Conservation (phyloP, 2,329 filamentous ascomycete genomes). For the Pezicula rhizophila region DNA sequence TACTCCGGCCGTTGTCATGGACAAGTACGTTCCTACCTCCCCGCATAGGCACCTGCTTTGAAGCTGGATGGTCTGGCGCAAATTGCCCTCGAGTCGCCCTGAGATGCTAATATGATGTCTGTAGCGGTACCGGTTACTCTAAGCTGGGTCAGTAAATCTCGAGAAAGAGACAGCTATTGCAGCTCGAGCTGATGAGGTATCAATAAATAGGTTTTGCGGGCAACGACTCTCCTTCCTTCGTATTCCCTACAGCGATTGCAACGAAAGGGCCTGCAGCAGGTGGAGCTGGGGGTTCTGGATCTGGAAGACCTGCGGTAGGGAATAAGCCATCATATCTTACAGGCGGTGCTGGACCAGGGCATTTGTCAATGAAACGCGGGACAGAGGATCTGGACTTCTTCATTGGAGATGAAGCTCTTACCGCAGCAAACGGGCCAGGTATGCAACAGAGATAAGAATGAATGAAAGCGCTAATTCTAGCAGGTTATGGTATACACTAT, state of each 20-base stretch:
- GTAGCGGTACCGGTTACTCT: slow-evolving; percentile 96
- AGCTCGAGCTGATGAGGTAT: slow-evolving; percentile 1
- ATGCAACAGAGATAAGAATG: slow-evolving; percentile 14
- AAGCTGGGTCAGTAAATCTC: slow-evolving; percentile 74
- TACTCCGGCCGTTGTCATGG: slow-evolving; percentile 99
- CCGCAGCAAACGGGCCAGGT: slow-evolving; percentile 78
- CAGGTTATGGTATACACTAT: slow-evolving; percentile 93
- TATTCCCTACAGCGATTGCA: slow-evolving; percentile 97
- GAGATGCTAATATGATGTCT: slow-evolving; percentile 23
- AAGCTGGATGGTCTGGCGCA: slow-evolving; percentile 12
- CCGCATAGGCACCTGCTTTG: slow-evolving; percentile 6
- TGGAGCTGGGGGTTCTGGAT: slow-evolving; percentile 63
- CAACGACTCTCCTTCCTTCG: slow-evolving; percentile 98
- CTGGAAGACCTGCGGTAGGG: slow-evolving; percentile 80
- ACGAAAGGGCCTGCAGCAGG: slow-evolving; percentile 76
- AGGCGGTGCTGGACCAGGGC: slow-evolving; percentile 76
- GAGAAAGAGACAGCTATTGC: too few relatives aligned
- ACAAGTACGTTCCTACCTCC: slow-evolving; percentile 74
- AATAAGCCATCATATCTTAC: slow-evolving; percentile 96
- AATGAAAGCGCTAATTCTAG: slow-evolving; percentile 13
- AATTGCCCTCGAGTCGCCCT: background rate
- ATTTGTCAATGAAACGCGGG: slow-evolving; percentile 85
- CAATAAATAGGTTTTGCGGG: slow-evolving; percentile 77
- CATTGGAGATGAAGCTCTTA: slow-evolving; percentile 92
- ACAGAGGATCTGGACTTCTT: slow-evolving; percentile 98